A percentile compares a stretch with the other conserved stretches of the same genome.
Evolutionary conservation across 805 yeast genomes (phyloP).

Genomic region (Kodamaea nitidulidarum): DNA sequence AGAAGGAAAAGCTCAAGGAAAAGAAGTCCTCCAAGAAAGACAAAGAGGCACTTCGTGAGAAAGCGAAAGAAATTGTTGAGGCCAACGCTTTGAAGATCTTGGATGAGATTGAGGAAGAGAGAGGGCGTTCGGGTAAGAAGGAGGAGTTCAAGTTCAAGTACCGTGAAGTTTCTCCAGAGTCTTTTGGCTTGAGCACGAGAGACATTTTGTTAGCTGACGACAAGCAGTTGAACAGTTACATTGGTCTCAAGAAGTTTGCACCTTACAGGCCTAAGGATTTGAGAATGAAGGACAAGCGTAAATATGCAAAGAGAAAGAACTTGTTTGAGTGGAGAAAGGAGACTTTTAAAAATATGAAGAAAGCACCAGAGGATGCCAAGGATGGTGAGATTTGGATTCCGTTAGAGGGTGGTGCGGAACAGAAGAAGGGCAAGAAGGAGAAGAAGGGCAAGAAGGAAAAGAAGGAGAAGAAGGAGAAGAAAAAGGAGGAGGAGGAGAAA

Average conservation of each 20-base stretch:
- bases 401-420: constrained; percentile 7
- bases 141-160: constrained; percentile 66
- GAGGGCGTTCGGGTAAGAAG: constrained; percentile 47
- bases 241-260: constrained; percentile 89
- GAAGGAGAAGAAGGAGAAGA: constrained; percentile 1
- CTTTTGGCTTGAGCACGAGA: constrained; percentile 78
- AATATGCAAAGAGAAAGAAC: constrained; percentile 76
- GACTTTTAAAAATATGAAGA: constrained; percentile 61
- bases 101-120: constrained; percentile 62
- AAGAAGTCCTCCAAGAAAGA: constrained; percentile 59
- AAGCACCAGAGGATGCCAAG: constrained; percentile 30
- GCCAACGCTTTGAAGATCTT: constrained; percentile 59
- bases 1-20: constrained; percentile 53
- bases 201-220: constrained; percentile 92
- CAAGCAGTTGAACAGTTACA: constrained; percentile 72
- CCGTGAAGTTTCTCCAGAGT: constrained; percentile 92
- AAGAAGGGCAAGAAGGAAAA: constrained; percentile 12
- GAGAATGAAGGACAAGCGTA: constrained; percentile 73
- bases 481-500: constrained; percentile 5
- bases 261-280: constrained; percentile 80
- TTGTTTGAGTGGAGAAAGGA: constrained; percentile 86
- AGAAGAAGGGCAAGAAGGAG: constrained; percentile 8
- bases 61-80: constrained; percentile 78
- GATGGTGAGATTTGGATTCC: constrained; percentile 39
- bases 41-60: constrained; percentile 54